A percentile compares a stretch with the other conserved stretches of the same genome.
Evolutionary conservation across 495 filamentous ascomycete species (phyloP).

Genomic region (Xylaria longipes): DNA sequence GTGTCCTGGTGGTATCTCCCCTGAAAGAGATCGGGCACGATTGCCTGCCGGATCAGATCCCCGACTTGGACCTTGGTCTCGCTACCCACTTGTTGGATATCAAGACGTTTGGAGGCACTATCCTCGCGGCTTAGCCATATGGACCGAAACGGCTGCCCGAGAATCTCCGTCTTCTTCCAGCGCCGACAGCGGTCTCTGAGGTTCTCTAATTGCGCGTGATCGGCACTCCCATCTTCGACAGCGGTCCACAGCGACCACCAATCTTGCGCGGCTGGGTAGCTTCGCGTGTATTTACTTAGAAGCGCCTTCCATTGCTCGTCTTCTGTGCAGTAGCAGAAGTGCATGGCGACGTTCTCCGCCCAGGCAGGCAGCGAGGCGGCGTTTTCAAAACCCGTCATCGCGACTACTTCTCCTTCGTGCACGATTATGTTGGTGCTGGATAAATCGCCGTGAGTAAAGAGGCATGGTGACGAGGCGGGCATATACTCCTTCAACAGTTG

Average conservation of each 20-base stretch:
- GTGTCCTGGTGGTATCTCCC: background rate
- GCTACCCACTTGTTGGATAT: background rate
- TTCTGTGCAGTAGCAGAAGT: constrained; percentile 37
- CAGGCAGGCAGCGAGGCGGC: constrained; percentile 35
- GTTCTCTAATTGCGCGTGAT: background rate
- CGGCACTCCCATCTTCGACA: constrained; percentile 7
- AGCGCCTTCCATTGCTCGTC: constrained; percentile 39
- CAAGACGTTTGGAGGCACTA: background rate
- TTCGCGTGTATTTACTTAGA: constrained; percentile 27
- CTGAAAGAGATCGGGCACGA: constrained; percentile 27
- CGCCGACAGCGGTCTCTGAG: background rate
- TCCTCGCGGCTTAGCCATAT: background rate
- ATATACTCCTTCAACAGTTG: constrained; percentile 29
- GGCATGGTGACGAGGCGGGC: constrained; percentile 35
- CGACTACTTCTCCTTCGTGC: constrained; percentile 26
- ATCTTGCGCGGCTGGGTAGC: constrained; percentile 31
- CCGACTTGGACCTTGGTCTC: background rate
- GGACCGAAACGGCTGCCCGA: background rate
- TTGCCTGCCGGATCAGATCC: constrained; percentile 13
- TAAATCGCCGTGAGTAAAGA: constrained; percentile 38
- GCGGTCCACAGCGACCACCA: constrained; percentile 39
- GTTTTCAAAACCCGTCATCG: constrained; percentile 35
- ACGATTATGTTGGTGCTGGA: constrained; percentile 33
- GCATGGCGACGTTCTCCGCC: constrained; percentile 36
- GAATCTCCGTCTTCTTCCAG: constrained; percentile 14